These are phyloP conservation scores for Colletotrichum lini DNA, from an alignment of 2,329 filamentous ascomycete genomes.

Conservation along the genomic window DNA sequence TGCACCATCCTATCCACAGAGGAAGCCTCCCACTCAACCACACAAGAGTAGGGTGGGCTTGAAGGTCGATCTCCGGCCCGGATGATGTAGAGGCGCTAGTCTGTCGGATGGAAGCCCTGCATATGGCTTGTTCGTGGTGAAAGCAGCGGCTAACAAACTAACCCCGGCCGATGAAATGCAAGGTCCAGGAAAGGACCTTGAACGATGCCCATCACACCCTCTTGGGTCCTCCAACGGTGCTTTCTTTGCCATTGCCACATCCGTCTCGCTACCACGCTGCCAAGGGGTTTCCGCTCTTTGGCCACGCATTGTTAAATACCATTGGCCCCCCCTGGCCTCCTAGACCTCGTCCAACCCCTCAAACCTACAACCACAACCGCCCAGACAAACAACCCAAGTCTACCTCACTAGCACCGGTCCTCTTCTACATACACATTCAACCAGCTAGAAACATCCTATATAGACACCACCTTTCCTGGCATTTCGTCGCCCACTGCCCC, in stretches of 20 bases:
- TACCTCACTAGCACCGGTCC: background rate
- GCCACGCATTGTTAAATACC: constrained; percentile 30
- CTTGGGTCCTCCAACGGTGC: constrained; percentile 32
- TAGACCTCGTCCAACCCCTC: background rate
- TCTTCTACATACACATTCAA: background rate
- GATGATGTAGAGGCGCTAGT: constrained; percentile 4
- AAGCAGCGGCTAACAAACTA: constrained; percentile 11
- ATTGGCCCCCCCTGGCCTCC: constrained; percentile 3
- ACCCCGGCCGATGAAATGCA: constrained; percentile 11
- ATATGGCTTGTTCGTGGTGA: constrained; percentile 1
- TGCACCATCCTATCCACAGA: constrained; percentile 2
- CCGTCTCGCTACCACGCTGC: constrained; percentile 15
- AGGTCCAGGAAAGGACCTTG: constrained; percentile 19
- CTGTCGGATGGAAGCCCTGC: background rate
- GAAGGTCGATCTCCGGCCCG: background rate
- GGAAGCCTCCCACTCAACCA: constrained; percentile 15
- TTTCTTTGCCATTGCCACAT: constrained; percentile 32
- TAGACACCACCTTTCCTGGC: background rate
- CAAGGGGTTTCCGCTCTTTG: background rate
- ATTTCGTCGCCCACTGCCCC: background rate
- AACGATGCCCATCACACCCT: constrained; percentile 30
- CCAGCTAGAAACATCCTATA: background rate
- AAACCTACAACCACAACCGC: constrained; percentile 1
- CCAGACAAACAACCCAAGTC: background rate
- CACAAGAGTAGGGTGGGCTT: constrained; percentile 8